phyloP scores from a whole-genome alignment of 1,284 basidiomycete genomes.

The Thelephora terrestris region DNA sequence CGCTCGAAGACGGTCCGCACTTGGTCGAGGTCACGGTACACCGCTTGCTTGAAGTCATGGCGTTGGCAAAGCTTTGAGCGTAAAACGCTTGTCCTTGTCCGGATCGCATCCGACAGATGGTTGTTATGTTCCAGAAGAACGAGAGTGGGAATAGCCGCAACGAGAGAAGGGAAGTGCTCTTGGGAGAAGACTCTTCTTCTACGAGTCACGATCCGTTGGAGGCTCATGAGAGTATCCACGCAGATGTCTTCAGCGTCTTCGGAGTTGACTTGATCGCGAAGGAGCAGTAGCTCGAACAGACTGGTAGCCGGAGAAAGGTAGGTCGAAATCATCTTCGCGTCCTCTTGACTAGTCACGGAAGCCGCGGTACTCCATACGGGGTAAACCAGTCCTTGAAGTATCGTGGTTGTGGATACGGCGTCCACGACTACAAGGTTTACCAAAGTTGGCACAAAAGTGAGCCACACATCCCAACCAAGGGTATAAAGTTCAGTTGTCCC shows the following conservation, averaged over 20 bases:
- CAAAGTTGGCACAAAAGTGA: slow-evolving; percentile 48
- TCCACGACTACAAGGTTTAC: slow-evolving; percentile 57
- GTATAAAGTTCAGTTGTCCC: slow-evolving; percentile 52
- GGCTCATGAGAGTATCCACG: slow-evolving; percentile 45
- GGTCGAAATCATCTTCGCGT: slow-evolving; percentile 32
- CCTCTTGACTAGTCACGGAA: slow-evolving; percentile 24
- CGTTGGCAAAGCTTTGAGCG: slow-evolving; percentile 49
- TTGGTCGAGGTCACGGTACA: slow-evolving; percentile 60
- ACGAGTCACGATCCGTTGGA: slow-evolving; percentile 57
- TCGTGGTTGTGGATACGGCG: slow-evolving; percentile 57
- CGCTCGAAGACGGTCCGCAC: slow-evolving; percentile 60
- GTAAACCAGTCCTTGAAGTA: slow-evolving; percentile 63
- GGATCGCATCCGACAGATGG: slow-evolving; percentile 37
- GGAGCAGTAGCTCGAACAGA: slow-evolving; percentile 48
- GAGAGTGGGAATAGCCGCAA: slow-evolving; percentile 52
- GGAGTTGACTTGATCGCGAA: slow-evolving; percentile 26
- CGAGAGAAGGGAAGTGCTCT: slow-evolving; percentile 51
- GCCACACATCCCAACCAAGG: slow-evolving; percentile 53
- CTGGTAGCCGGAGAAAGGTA: slow-evolving; percentile 52
- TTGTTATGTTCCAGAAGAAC: slow-evolving; percentile 58
- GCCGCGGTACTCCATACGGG: slow-evolving; percentile 58
- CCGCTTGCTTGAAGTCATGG: slow-evolving; percentile 56
- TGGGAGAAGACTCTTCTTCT: slow-evolving; percentile 55
- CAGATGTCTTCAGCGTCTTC: slow-evolving; percentile 36
- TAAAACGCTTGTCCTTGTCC: slow-evolving; percentile 36